phyloP scores from a whole-genome alignment of 192 early-diverging fungal genomes.

The Linnemannia schmuckeri region DNA sequence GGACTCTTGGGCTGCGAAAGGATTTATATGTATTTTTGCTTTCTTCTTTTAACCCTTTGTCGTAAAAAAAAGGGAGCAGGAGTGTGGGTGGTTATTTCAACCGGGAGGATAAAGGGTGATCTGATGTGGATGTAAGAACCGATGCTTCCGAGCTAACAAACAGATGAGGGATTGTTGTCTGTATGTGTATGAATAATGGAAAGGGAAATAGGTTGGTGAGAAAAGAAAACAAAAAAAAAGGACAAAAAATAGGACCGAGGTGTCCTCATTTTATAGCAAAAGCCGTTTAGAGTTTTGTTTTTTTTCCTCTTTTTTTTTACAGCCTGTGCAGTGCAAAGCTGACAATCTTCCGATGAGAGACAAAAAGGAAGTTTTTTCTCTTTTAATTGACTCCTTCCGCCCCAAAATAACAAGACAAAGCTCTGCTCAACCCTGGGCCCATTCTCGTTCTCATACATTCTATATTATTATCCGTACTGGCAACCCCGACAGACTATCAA shows the following conservation, averaged over 20 bases:
- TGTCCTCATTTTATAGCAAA: background rate
- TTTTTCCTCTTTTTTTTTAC: background rate
- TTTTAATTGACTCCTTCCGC: background rate
- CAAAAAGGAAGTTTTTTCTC: background rate
- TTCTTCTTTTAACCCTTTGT: too few relatives aligned
- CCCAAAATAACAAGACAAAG: background rate
- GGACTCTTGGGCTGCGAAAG: background rate
- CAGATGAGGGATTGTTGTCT: background rate
- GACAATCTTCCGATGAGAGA: background rate
- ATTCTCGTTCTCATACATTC: too few relatives aligned
- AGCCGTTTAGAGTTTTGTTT: background rate
- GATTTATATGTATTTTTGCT: too few relatives aligned
- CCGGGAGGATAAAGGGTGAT: too few relatives aligned
- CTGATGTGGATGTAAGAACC: too few relatives aligned
- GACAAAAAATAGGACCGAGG: background rate
- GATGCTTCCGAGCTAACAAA: background rate
- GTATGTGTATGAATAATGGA: background rate
- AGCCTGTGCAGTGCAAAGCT: background rate
- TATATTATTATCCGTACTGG: background rate
- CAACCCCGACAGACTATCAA: background rate
- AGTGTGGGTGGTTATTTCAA: too few relatives aligned
- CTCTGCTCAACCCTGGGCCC: too few relatives aligned
- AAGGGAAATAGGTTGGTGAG: background rate
- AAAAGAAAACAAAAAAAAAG: background rate
- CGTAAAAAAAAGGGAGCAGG: too few relatives aligned